Conservation (phyloP, 352 stramenopile genomes). For the Blastocystis hominis region DNA sequence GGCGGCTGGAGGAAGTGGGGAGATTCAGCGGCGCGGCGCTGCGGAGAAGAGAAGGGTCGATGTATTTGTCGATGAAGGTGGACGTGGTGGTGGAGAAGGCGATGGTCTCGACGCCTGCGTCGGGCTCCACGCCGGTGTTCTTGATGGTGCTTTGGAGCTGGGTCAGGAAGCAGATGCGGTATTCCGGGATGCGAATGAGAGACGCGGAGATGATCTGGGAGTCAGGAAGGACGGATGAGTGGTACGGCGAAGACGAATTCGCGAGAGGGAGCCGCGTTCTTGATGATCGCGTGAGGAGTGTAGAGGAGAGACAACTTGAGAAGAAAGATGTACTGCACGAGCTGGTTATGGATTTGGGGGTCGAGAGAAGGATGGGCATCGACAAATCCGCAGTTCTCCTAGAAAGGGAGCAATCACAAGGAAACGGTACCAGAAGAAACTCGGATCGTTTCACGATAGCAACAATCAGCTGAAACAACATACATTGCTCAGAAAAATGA, state of each 20-base stretch:
- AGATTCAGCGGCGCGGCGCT: background rate
- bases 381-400: constrained; percentile 29
- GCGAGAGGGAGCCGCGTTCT: background rate
- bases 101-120: background rate
- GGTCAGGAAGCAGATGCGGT: constrained; percentile 38
- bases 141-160: constrained; percentile 24
- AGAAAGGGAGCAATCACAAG: background rate
- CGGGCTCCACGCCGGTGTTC: background rate
- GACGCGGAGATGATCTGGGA: background rate
- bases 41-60: background rate
- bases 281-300: constrained; percentile 15
- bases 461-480: background rate
- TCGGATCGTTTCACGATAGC: background rate
- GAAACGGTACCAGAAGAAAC: constrained; percentile 5
- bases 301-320: constrained; percentile 53
- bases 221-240: background rate
- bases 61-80: constrained; percentile 50
- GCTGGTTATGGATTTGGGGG: background rate
- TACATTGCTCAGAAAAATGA: background rate
- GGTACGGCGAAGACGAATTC: constrained; percentile 24
- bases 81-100: background rate
- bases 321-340: constrained; percentile 44
- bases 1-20: background rate
- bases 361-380: background rate
- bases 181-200: constrained; percentile 23